Evolutionary conservation across 2,329 filamentous ascomycete genomes (phyloP).

Genomic region (Fusarium sp.): DNA sequence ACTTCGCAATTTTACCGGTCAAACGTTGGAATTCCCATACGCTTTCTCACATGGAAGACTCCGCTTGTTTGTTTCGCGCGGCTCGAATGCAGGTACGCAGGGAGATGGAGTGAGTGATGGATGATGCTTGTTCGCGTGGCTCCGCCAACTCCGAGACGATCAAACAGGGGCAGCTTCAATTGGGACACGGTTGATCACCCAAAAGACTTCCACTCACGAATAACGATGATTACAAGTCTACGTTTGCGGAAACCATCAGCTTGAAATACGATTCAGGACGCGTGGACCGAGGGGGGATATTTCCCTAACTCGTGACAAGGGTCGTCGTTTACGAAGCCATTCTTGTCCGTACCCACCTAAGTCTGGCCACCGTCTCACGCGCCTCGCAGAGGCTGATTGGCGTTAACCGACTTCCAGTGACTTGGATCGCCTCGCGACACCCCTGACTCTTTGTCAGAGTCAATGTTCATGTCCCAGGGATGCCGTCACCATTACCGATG

Average conservation of each 20-base stretch:
- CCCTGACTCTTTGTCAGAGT: conserved; percentile 24
- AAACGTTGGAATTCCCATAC: not conserved
- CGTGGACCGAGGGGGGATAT: conserved; percentile 32
- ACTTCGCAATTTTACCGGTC: not conserved
- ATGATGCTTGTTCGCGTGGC: conserved; percentile 19
- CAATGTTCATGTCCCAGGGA: conserved; percentile 17
- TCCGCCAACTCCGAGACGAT: conserved; percentile 6
- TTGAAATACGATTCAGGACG: conserved; percentile 32
- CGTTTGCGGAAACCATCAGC: conserved; percentile 10
- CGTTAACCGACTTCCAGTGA: conserved; percentile 25
- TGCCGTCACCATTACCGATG: conserved; percentile 21
- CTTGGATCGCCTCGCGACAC: conserved; percentile 34
- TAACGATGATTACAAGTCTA: conserved; percentile 5
- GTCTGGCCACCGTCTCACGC: conserved; percentile 34
- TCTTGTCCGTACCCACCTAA: conserved; percentile 32
- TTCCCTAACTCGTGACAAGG: conserved; percentile 39
- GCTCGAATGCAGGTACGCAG: not conserved
- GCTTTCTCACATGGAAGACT: not conserved
- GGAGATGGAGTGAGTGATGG: not conserved
- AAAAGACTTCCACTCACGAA: not conserved
- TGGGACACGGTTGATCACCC: not conserved
- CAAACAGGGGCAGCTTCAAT: conserved; percentile 7
- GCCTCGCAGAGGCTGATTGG: conserved; percentile 40
- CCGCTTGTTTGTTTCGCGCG: not conserved
- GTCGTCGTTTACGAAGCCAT: conserved; percentile 35